These are phyloP conservation scores for Rhizopogon vinicolor DNA, from an alignment of 768 basidiomycete genomes.

Conservation along the genomic window DNA sequence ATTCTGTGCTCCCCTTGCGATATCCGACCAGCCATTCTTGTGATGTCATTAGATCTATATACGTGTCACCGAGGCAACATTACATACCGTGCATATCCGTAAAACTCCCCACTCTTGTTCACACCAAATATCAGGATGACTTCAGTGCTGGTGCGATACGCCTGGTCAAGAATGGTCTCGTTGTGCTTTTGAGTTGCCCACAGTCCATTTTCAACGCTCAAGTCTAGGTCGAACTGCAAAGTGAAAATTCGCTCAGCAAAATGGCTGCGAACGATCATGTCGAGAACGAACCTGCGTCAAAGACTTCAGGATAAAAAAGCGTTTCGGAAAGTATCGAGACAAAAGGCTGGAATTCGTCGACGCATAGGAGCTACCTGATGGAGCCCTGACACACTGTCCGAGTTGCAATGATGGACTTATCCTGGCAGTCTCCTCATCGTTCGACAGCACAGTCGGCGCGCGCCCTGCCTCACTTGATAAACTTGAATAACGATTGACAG, in stretches of 20 bases:
- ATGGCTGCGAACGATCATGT: background rate
- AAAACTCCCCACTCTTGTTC: constrained; percentile 93
- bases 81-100: constrained; percentile 79
- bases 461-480: constrained; percentile 8
- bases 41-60: background rate
- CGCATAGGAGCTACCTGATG: constrained; percentile 61
- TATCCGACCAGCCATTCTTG: constrained; percentile 71
- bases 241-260: background rate
- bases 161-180: constrained; percentile 86
- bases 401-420: background rate
- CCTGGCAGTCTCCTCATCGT: constrained; percentile 33
- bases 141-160: constrained; percentile 84
- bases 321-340: constrained; percentile 68
- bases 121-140: constrained; percentile 90
- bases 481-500: constrained; percentile 1
- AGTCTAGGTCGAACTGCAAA: constrained; percentile 68
- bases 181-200: constrained; percentile 97
- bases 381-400: constrained; percentile 15
- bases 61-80: background rate
- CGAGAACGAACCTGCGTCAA: constrained; percentile 58
- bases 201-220: constrained; percentile 70
- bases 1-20: constrained; percentile 44
- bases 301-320: constrained; percentile 93
- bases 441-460: constrained; percentile 23
- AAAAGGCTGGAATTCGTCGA: constrained; percentile 86